Evolutionary conservation across 495 filamentous ascomycete genomes (phyloP), one percentile per base, ranked within the genome.

Genomic region (Gamarada debralockiae): DNA sequence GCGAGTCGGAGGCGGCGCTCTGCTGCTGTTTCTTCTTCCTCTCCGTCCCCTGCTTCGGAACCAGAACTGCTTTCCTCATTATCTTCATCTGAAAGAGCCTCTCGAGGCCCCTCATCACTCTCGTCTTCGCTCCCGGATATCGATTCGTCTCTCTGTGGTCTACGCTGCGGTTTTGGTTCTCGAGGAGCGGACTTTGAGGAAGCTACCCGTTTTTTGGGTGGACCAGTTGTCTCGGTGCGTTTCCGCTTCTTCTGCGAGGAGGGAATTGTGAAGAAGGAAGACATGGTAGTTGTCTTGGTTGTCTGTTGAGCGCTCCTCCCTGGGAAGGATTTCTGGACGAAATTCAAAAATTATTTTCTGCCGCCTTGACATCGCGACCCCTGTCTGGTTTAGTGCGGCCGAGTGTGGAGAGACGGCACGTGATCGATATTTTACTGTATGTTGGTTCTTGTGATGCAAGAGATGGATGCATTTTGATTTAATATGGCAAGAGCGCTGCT

Each of bases 61-160:
- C 69, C 78, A 6, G 77, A 81, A 36, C 70, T 46, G 5, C 5
- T 73, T 74, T 8, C 75, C 76, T 66, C 63, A 39, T 55, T 66
- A 20, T 71, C 70, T 14, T 72, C 68, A 10, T 67, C 69, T 27
- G 56, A 39, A 13, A 21, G 6, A 8, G 3, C 27, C 7, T 29
- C 48, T 18, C 17, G 42, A 12, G 55, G 61, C 6, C 65, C 73
- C 52, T 70, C 70, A 40, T 86, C 84, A 12, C 80, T 81, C 22
- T 87, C 86, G 13, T 81, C 70, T 18, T 95, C 92, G 69, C 89
- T 93, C 18, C 88, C 89, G 10, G 90, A 95, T 65, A 96, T 95
- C 9, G 89, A 92, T 38, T 72, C 65, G 27, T 66, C 76, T 61
- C 72, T 68, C 59, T 81, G 75, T 81, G 44, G 79, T 75, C 53